Evolutionary conservation across 352 stramenopile species (phyloP), one percentile per base, ranked within the genome.

Genomic region (Pilasporangium apinafurcum): DNA sequence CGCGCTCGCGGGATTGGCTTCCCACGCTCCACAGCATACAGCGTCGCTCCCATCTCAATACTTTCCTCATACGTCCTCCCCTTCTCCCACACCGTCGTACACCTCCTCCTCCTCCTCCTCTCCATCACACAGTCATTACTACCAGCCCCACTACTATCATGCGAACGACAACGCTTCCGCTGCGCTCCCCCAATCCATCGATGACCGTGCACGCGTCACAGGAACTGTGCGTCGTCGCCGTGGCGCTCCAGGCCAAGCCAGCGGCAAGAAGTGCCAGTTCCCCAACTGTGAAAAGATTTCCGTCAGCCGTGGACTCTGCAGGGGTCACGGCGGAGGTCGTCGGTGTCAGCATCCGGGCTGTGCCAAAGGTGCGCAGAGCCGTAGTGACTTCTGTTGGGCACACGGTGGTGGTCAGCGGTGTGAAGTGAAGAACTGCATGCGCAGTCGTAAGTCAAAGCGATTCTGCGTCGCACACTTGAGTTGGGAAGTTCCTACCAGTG

Each of bases 331-430:
- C 13, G 74, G 74, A 22, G 74, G 74, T 1, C 66, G 72, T 18
- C 64, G 70, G 9, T 87, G 74, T 52, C 67, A 75, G 16, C 40
- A 75, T 20, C 37, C 25, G 0, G 67, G 56, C 4, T 87, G 74
- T 55, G 27, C 51, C 20, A 82, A 80, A 32, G 57, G 71, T 10
- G 72, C 71, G 5, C 71, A 85, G 54, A 80, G 68, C 33, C 61
- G 68, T 30, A 78, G 72, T 18, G 53, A 78, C 37, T 75, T 72
- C 27, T 86, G 74, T 52, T 82, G 73, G 65, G 66, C 68, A 0
- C 74, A 86, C 50, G 74, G 74, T 8, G 74, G 70, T 25, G 71
- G 74, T 27, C 65, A 82, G 34, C 70, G 71, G n/a, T 86, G 74
- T 34, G 62, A 82, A 33, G 71, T 72, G 8, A 67, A 69, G 39